Evolutionary conservation across 257 asterid genomes (phyloP).

Genomic region (Orobanche coerulescens): DNA sequence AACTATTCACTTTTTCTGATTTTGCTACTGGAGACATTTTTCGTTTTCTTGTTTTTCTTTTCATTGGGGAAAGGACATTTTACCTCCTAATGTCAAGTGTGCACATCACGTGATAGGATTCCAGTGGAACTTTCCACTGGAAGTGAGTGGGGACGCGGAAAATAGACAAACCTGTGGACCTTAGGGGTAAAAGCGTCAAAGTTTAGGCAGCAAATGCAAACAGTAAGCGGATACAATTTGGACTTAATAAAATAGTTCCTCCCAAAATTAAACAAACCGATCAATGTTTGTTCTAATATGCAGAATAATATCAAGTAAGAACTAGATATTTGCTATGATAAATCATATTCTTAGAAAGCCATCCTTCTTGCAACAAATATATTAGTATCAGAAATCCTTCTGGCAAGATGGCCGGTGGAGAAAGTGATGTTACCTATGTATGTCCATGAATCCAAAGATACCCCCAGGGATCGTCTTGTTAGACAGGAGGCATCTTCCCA

Average conservation of each 20-base stretch:
- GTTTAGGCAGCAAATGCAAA: background rate
- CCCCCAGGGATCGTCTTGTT: slow-evolving; percentile 63
- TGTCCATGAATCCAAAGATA: slow-evolving; percentile 64
- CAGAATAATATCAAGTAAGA: no score
- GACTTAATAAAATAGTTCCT: no score
- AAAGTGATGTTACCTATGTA: slow-evolving; percentile 41
- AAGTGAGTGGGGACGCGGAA: background rate
- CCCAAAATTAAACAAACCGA: no score
- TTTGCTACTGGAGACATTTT: no score
- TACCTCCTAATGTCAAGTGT: no score
- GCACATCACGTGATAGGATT: background rate
- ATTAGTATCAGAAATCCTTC: background rate
- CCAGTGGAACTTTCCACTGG: background rate
- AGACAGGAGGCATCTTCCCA: slow-evolving; percentile 83
- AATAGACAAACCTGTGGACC: background rate
- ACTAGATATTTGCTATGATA: no score
- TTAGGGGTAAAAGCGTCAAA: background rate
- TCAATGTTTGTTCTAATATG: no score
- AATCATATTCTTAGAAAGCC: background rate
- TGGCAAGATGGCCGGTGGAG: slow-evolving; percentile 5
- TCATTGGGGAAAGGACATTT: no score
- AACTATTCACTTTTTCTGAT: no score
- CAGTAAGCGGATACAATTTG: no score
- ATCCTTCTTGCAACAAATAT: background rate
- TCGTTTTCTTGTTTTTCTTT: no score